These are phyloP conservation scores for Basipetospora sp. DNA, from an alignment of 2,329 filamentous ascomycete genomes.

Conservation along the genomic window DNA sequence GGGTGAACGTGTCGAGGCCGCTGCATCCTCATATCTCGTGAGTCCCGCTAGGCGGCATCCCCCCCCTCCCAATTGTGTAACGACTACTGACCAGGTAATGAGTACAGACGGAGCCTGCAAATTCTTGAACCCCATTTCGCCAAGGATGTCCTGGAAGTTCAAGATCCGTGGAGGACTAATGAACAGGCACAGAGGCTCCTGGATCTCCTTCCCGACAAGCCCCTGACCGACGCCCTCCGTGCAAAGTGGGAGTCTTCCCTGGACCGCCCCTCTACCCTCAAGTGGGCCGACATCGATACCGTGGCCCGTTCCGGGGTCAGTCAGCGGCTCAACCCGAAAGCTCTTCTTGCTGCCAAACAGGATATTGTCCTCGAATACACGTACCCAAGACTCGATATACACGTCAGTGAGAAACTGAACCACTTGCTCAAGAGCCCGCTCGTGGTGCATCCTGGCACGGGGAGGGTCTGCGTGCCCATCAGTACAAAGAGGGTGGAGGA, in stretches of 20 bases:
- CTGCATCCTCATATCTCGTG: conserved; percentile 77
- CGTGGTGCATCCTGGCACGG: conserved; percentile 87
- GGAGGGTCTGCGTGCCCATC: conserved; percentile 89
- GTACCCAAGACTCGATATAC: conserved; percentile 89
- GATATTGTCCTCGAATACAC: conserved; percentile 96
- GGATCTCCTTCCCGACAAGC: conserved; percentile 67
- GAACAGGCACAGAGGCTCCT: conserved; percentile 66
- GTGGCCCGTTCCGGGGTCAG: conserved; percentile 64
- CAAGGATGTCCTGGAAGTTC: conserved; percentile 62
- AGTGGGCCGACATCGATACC: conserved; percentile 89
- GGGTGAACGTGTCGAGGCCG: conserved; percentile 69
- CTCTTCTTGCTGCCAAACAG: conserved; percentile 78
- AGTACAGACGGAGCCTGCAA: conserved; percentile 58
- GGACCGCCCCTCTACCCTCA: conserved; percentile 57
- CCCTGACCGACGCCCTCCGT: conserved; percentile 61
- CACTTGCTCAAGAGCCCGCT: conserved; percentile 96
- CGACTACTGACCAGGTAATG: background rate
- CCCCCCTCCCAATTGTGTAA: conserved; percentile 9
- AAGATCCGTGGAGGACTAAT: conserved; percentile 67
- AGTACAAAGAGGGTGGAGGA: conserved; percentile 57
- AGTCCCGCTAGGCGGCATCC: conserved; percentile 12
- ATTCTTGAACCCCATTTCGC: conserved; percentile 76
- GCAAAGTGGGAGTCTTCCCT: conserved; percentile 85
- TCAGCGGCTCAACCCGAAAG: conserved; percentile 55
- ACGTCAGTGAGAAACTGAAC: conserved; percentile 94